Percentiles rank a stretch among this genome's conserved stretches.
Conservation (phyloP, 2,329 filamentous ascomycete species). For the Gaeumannomyces tritici region DNA sequence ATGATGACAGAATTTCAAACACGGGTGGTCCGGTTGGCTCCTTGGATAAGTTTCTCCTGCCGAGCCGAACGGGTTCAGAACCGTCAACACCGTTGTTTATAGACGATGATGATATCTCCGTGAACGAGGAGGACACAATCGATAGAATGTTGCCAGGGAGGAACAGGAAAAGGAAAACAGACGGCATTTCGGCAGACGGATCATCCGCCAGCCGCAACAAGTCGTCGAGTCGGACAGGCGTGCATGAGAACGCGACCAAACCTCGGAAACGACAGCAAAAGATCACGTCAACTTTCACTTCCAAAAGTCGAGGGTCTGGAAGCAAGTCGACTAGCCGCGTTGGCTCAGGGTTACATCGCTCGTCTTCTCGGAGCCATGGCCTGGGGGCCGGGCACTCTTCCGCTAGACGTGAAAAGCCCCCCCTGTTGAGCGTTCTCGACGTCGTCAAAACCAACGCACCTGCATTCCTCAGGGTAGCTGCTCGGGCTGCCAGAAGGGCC, state of each 20-base stretch:
- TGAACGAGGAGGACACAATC: conserved; percentile 40
- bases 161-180: conserved; percentile 17
- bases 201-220: conserved; percentile 18
- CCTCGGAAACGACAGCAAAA: conserved; percentile 16
- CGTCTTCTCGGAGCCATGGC: background rate
- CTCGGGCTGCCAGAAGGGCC: conserved; percentile 41
- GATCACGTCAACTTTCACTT: conserved; percentile 14
- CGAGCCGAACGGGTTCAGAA: background rate
- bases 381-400: background rate
- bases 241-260: background rate
- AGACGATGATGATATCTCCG: conserved; percentile 36
- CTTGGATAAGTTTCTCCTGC: background rate
- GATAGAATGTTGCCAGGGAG: conserved; percentile 38
- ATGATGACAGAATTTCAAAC: conserved; percentile 5
- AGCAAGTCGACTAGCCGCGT: background rate
- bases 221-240: background rate
- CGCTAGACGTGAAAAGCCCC: conserved; percentile 18
- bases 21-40: background rate
- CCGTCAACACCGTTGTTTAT: conserved; percentile 17
- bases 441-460: conserved; percentile 43
- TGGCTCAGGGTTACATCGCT: background rate
- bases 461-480: conserved; percentile 50
- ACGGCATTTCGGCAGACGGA: conserved; percentile 15
- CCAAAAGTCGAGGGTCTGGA: background rate
- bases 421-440: conserved; percentile 51